A percentile compares a stretch with the other conserved stretches of the same genome.
phyloP scores from a whole-genome alignment of 305 asterid genomes.

The Andrographis paniculata region DNA sequence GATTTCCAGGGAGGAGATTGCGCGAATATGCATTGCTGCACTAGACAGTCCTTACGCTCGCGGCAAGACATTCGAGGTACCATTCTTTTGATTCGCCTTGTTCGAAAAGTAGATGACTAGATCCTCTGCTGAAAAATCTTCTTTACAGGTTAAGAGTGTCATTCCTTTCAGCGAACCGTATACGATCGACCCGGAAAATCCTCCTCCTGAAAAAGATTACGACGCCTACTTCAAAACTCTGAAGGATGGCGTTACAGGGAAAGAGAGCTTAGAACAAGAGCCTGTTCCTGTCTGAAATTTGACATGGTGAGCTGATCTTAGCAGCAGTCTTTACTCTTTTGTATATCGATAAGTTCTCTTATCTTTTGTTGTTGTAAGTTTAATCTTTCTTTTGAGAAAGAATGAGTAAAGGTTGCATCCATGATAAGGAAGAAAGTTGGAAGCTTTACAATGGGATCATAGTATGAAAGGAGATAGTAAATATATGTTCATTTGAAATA shows the following conservation, averaged over 20 bases:
- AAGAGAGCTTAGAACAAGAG: constrained; percentile 70
- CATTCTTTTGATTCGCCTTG: too few relatives aligned
- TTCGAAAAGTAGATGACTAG: too few relatives aligned
- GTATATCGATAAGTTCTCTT: not conserved
- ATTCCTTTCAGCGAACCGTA: constrained; percentile 87
- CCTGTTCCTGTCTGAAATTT: constrained; percentile 46
- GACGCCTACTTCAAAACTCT: constrained; percentile 52
- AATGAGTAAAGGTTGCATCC: too few relatives aligned
- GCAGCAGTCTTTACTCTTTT: not conserved
- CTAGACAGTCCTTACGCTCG: constrained; percentile 75
- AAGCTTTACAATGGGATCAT: too few relatives aligned
- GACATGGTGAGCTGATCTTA: constrained; percentile 19
- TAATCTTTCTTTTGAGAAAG: too few relatives aligned
- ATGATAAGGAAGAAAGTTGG: too few relatives aligned
- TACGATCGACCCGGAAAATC: constrained; percentile 88
- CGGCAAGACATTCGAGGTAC: constrained; percentile 89
- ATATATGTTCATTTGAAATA: too few relatives aligned
- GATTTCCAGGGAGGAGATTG: constrained; percentile 86
- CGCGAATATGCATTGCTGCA: constrained; percentile 81
- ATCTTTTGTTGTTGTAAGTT: not conserved
- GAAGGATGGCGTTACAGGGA: constrained; percentile 83
- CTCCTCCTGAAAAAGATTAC: constrained; percentile 86
- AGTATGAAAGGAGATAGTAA: too few relatives aligned
- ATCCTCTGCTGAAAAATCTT: not conserved
- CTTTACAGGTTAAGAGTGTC: constrained; percentile 72